These are phyloP conservation scores for Phaffia australis DNA, from an alignment of 768 basidiomycete species.

Conservation along the genomic window DNA sequence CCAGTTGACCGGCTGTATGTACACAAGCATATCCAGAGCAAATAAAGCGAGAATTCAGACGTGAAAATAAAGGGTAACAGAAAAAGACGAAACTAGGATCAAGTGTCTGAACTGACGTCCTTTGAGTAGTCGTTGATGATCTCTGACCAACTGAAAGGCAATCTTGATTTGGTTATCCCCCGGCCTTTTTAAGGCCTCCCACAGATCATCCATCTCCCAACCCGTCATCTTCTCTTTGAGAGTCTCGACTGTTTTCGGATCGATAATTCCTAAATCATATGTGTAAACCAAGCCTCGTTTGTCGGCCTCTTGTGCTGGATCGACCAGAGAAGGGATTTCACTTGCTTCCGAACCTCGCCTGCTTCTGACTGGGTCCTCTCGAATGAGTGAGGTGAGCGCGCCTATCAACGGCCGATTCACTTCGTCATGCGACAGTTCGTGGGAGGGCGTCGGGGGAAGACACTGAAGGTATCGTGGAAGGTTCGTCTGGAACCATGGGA, in stretches of 20 bases:
- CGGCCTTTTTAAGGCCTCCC: constrained; percentile 69
- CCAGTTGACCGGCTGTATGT: constrained; percentile 23
- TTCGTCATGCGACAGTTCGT: constrained; percentile 31
- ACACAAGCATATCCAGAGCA: constrained; percentile 24
- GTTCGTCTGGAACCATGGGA: constrained; percentile 80
- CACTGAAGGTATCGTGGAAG: constrained; percentile 70
- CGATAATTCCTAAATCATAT: constrained; percentile 82
- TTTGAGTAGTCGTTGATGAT: constrained; percentile 70
- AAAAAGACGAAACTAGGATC: neutral
- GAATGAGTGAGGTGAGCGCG: constrained; percentile 19
- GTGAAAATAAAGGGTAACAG: constrained; percentile 17
- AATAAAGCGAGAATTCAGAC: constrained; percentile 23
- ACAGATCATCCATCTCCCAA: constrained; percentile 71
- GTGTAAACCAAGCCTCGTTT: constrained; percentile 69
- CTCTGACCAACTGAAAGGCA: constrained; percentile 83
- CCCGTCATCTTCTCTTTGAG: constrained; percentile 59
- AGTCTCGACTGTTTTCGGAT: constrained; percentile 81
- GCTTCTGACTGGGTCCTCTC: constrained; percentile 11
- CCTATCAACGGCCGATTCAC: constrained; percentile 19
- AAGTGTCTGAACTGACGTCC: constrained; percentile 54
- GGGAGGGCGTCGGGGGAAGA: constrained; percentile 53
- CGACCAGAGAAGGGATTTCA: constrained; percentile 39
- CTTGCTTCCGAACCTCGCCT: neutral
- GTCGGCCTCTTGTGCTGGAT: constrained; percentile 44
- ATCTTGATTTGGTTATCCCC: constrained; percentile 95